Percentiles rank a stretch among this genome's conserved stretches.
Evolutionary conservation across 202 grass and related monocot genomes (phyloP).

Genomic region (Hordeum pubiflorum): DNA sequence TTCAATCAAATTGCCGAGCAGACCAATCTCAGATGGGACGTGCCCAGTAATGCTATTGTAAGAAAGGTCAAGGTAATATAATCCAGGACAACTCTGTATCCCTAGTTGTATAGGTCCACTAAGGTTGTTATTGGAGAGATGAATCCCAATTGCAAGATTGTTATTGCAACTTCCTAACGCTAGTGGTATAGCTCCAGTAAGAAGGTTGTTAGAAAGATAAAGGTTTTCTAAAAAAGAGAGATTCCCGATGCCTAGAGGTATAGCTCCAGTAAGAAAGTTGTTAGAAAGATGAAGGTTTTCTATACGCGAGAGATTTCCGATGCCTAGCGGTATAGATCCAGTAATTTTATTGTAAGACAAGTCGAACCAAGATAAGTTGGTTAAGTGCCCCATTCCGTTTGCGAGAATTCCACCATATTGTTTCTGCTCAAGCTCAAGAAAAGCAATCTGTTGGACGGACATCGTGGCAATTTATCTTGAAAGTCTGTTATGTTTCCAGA

Average conservation of each 20-base stretch:
- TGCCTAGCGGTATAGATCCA: background rate
- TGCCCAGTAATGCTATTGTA: background rate
- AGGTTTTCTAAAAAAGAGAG: too few relatives aligned
- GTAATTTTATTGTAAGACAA: background rate
- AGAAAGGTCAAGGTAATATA: background rate
- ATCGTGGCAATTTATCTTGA: background rate
- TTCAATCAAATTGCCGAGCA: fast-evolving
- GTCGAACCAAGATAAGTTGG: background rate
- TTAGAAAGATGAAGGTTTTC: background rate
- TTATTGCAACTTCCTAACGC: too few relatives aligned
- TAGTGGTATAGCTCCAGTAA: too few relatives aligned
- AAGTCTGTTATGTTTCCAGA: background rate
- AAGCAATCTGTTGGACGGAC: background rate
- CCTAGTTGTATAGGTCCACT: too few relatives aligned
- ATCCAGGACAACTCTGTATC: background rate
- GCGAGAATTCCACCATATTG: background rate
- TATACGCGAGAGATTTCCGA: background rate
- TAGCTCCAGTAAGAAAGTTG: background rate
- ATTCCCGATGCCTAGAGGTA: background rate
- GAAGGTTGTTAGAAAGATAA: too few relatives aligned
- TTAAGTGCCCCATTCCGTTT: background rate
- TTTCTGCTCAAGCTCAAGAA: background rate
- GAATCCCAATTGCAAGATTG: too few relatives aligned
- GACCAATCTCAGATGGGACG: background rate
- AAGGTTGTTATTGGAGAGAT: too few relatives aligned